Conservation (phyloP, 2,329 filamentous ascomycete genomes). For the Apiospora phragmitis region DNA sequence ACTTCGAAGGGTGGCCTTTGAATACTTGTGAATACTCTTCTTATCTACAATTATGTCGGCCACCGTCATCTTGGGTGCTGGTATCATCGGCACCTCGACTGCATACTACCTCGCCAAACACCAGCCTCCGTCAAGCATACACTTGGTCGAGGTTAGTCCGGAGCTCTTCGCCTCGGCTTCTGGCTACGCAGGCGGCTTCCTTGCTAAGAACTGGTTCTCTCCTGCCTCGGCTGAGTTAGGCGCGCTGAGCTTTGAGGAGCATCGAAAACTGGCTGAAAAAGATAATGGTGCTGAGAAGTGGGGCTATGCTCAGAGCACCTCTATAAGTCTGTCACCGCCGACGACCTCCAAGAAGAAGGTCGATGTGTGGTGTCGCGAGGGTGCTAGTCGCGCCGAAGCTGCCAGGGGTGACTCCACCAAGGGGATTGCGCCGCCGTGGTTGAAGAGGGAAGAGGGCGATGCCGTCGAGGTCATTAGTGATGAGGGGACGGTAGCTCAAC, state of each 20-base stretch:
- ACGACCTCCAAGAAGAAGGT: constrained; percentile 43
- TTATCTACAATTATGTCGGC: constrained; percentile 37
- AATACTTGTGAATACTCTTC: not conserved
- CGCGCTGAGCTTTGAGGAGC: constrained; percentile 68
- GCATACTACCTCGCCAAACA: constrained; percentile 69
- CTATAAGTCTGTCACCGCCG: constrained; percentile 49
- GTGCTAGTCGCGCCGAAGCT: constrained; percentile 60
- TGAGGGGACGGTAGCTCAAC: constrained; percentile 62
- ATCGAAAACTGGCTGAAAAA: constrained; percentile 61
- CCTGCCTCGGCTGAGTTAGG: constrained; percentile 59
- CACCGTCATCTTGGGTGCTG: constrained; percentile 68
- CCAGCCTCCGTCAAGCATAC: constrained; percentile 42
- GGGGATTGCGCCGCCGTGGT: constrained; percentile 53
- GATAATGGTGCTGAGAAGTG: constrained; percentile 56
- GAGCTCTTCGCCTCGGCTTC: constrained; percentile 73
- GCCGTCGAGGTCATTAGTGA: constrained; percentile 62
- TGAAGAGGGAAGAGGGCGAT: constrained; percentile 55
- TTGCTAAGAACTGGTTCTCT: constrained; percentile 73
- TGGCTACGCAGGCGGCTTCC: constrained; percentile 72
- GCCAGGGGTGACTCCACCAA: constrained; percentile 39
- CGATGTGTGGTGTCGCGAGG: constrained; percentile 67
- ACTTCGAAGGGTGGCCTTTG: not conserved
- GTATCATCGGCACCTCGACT: constrained; percentile 69
- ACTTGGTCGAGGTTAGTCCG: constrained; percentile 47
- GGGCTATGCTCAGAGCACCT: constrained; percentile 55